Conservation (phyloP, 805 yeast genomes). For the Ogataea henricii region DNA sequence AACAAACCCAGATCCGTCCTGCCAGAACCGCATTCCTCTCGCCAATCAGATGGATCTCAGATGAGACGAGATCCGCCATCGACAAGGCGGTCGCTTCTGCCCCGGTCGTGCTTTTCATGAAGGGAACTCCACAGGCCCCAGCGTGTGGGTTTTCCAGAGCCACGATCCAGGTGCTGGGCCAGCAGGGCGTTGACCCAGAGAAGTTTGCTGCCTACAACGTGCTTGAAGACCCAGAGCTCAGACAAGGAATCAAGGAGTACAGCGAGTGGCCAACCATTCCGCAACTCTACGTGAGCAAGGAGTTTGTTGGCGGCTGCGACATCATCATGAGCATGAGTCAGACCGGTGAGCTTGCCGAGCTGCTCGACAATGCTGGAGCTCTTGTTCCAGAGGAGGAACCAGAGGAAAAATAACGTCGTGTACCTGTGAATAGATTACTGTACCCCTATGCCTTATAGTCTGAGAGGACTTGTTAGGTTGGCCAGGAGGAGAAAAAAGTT, state of each 20-base stretch:
- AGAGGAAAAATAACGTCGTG: not conserved
- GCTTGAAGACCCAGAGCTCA: slow-evolving; percentile 88
- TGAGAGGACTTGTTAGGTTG: too few relatives aligned
- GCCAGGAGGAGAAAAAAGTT: not conserved
- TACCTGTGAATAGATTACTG: slow-evolving; percentile 15
- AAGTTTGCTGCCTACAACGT: slow-evolving; percentile 98
- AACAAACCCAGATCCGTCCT: not conserved
- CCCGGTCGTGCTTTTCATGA: slow-evolving; percentile 96
- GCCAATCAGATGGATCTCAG: slow-evolving; percentile 51
- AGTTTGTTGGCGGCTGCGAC: slow-evolving; percentile 97
- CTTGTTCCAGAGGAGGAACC: slow-evolving; percentile 79
- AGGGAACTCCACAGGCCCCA: slow-evolving; percentile 97
- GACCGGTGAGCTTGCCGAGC: slow-evolving; percentile 83
- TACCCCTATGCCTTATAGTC: slow-evolving; percentile 29
- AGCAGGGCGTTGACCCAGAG: slow-evolving; percentile 94
- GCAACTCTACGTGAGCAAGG: slow-evolving; percentile 86
- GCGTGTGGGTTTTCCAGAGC: slow-evolving; percentile 98
- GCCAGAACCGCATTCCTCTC: slow-evolving; percentile 4
- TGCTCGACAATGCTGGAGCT: slow-evolving; percentile 77
- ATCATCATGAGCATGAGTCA: slow-evolving; percentile 90
- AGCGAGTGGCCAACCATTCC: slow-evolving; percentile 99
- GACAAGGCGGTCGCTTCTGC: slow-evolving; percentile 84
- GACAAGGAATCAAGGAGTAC: slow-evolving; percentile 94
- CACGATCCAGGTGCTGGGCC: slow-evolving; percentile 89
- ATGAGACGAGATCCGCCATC: slow-evolving; percentile 81